A percentile compares a stretch with the other conserved stretches of the same genome.
phyloP scores from a whole-genome alignment of 768 basidiomycete species.

The Leccinum subtestaceum region DNA sequence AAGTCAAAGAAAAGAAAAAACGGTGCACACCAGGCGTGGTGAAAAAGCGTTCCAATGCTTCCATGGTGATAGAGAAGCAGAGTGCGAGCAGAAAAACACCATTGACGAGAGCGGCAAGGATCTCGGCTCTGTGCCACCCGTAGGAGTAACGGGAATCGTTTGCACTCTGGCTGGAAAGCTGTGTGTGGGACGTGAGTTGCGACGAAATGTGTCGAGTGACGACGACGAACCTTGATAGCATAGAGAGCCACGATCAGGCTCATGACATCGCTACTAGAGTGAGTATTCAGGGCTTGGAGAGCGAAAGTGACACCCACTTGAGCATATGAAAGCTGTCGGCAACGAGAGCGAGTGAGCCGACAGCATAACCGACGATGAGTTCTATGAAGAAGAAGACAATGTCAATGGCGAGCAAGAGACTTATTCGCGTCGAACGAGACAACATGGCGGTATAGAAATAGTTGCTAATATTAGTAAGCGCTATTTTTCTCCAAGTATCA shows the following conservation, averaged over 20 bases:
- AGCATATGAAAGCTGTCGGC: constrained; percentile 99
- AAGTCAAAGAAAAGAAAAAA: neutral
- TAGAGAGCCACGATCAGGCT: constrained; percentile 94
- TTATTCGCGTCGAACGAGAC: constrained; percentile 74
- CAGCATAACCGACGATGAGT: constrained; percentile 86
- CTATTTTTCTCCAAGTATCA: neutral
- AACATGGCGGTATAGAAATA: constrained; percentile 17
- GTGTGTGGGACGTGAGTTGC: constrained; percentile 8
- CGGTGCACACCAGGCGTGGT: constrained; percentile 59
- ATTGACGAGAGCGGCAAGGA: constrained; percentile 91
- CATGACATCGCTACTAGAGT: constrained; percentile 80
- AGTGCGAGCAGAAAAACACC: constrained; percentile 96
- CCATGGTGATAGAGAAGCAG: constrained; percentile 92
- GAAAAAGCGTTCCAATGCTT: constrained; percentile 91
- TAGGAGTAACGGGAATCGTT: constrained; percentile 84
- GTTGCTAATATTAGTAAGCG: constrained; percentile 23
- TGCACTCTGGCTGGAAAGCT: constrained; percentile 64
- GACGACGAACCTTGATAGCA: constrained; percentile 68
- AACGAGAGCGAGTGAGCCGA: constrained; percentile 91
- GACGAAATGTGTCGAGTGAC: constrained; percentile 3
- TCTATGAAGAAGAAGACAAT: constrained; percentile 84
- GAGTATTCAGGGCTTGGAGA: constrained; percentile 1
- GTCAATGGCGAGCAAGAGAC: constrained; percentile 80
- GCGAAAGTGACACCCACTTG: constrained; percentile 56
- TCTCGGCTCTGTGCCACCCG: constrained; percentile 99